Percentiles rank a stretch among this genome's conserved stretches.
phyloP scores from a whole-genome alignment of 495 filamentous ascomycete genomes.

The Daldinia vernicosa region DNA sequence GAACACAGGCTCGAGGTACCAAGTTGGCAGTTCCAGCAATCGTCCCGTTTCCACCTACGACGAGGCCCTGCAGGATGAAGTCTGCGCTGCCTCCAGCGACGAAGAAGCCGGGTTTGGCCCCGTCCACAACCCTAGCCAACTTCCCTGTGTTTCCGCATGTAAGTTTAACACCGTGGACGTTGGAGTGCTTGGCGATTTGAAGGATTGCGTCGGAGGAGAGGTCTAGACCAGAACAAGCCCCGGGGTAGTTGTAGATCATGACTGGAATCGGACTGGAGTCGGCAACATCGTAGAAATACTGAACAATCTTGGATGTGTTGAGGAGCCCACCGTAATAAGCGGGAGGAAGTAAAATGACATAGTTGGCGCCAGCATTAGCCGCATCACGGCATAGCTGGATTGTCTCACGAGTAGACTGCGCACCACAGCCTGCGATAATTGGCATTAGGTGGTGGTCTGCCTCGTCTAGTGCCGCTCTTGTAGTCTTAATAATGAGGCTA shows the following conservation, averaged over 20 bases:
- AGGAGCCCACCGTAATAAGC: slow-evolving; percentile 82
- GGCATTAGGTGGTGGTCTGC: slow-evolving; percentile 73
- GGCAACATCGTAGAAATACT: slow-evolving; percentile 77
- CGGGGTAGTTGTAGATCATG: slow-evolving; percentile 87
- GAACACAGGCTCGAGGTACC: slow-evolving; percentile 75
- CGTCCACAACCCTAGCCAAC: slow-evolving; percentile 77
- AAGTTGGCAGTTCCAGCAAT: slow-evolving; percentile 86
- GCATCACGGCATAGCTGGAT: slow-evolving; percentile 83
- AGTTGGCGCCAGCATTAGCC: slow-evolving; percentile 77
- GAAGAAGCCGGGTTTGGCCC: slow-evolving; percentile 68
- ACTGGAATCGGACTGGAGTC: slow-evolving; percentile 74
- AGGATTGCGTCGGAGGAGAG: slow-evolving; percentile 84
- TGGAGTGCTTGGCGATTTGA: slow-evolving; percentile 74
- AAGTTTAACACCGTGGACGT: slow-evolving; percentile 85
- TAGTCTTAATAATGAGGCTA: slow-evolving; percentile 73
- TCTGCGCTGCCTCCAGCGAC: slow-evolving; percentile 85
- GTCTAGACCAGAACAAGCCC: slow-evolving; percentile 82
- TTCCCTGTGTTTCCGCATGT: slow-evolving; percentile 90
- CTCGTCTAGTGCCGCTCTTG: slow-evolving; percentile 74
- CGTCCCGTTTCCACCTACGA: slow-evolving; percentile 78
- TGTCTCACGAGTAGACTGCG: slow-evolving; percentile 86
- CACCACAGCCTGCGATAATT: slow-evolving; percentile 85
- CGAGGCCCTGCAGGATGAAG: slow-evolving; percentile 80
- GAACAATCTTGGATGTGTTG: slow-evolving; percentile 71
- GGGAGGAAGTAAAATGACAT: slow-evolving; percentile 85